Conservation (phyloP, 2,329 filamentous ascomycete species). For the Rhynchosporium graminicola region DNA sequence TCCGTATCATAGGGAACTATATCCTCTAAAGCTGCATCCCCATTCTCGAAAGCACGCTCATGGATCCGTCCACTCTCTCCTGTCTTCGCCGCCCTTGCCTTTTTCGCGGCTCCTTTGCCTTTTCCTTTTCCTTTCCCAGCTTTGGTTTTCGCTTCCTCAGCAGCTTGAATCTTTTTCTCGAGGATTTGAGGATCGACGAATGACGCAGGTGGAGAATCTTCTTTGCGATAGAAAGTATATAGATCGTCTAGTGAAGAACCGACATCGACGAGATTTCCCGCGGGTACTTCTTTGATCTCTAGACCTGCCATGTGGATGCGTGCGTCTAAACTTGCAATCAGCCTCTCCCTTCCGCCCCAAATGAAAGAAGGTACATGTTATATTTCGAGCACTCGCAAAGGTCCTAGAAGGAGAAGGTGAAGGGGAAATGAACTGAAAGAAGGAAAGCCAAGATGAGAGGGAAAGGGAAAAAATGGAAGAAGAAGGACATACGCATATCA, state of each 20-base stretch:
- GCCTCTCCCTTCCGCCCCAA: too few species aligned
- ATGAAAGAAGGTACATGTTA: too few species aligned
- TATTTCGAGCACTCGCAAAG: too few species aligned
- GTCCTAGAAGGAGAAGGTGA: too few species aligned
- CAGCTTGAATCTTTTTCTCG: slow-evolving; percentile 29
- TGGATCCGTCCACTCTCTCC: too few species aligned
- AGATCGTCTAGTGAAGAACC: slow-evolving; percentile 50
- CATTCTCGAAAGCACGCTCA: too few species aligned
- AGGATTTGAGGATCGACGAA: slow-evolving; percentile 32
- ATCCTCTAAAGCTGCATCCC: too few species aligned
- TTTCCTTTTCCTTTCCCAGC: slow-evolving; percentile 1
- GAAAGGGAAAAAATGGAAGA: not conserved
- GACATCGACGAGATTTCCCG: slow-evolving; percentile 50
- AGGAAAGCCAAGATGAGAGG: slow-evolving; percentile 38
- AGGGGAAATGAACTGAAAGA: too few species aligned
- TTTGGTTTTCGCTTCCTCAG: slow-evolving; percentile 4
- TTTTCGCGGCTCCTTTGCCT: not conserved
- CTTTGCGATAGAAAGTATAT: slow-evolving; percentile 49
- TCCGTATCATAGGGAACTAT: too few species aligned
- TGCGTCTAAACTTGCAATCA: slow-evolving; percentile 44
- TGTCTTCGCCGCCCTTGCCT: too few species aligned
- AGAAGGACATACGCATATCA: slow-evolving; percentile 9
- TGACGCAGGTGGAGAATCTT: not conserved
- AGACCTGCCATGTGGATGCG: slow-evolving; percentile 50
- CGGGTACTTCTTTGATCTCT: slow-evolving; percentile 44